Conservation (phyloP, 345 rosid species). For the Cardiospermum halicacabum region DNA sequence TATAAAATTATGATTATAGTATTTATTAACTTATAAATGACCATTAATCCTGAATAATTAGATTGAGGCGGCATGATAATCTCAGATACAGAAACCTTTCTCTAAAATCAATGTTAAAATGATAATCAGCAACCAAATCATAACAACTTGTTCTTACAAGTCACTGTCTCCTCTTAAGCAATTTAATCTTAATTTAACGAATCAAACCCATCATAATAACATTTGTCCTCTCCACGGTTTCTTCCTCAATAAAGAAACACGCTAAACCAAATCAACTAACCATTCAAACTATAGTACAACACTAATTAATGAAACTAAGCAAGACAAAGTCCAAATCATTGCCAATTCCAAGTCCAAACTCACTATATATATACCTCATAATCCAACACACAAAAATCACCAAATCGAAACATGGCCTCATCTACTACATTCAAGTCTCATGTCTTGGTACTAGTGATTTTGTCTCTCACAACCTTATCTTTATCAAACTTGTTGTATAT, state of each 20-base stretch:
- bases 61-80: too few relatives aligned
- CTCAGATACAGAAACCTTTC: too few relatives aligned
- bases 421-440: slow-evolving; percentile 1
- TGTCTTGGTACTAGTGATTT: slow-evolving; percentile 4
- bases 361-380: slow-evolving; percentile 3
- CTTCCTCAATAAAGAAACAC: neutral
- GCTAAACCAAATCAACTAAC: too few relatives aligned
- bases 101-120: too few relatives aligned
- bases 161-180: too few relatives aligned
- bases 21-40: too few relatives aligned
- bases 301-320: neutral
- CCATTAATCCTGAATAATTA: too few relatives aligned
- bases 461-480: slow-evolving; percentile 14
- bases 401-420: slow-evolving; percentile 24
- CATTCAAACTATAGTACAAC: neutral
- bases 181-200: too few relatives aligned
- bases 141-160: too few relatives aligned
- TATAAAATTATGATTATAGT: too few relatives aligned
- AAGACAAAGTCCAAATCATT: neutral
- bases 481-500: slow-evolving; percentile 19
- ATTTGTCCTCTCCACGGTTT: neutral
- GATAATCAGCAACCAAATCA: too few relatives aligned
- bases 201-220: neutral
- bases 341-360: slow-evolving; percentile 2
- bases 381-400: neutral